Conservation (phyloP, 2,329 filamentous ascomycete genomes). For the Atkinsonella texensis region DNA sequence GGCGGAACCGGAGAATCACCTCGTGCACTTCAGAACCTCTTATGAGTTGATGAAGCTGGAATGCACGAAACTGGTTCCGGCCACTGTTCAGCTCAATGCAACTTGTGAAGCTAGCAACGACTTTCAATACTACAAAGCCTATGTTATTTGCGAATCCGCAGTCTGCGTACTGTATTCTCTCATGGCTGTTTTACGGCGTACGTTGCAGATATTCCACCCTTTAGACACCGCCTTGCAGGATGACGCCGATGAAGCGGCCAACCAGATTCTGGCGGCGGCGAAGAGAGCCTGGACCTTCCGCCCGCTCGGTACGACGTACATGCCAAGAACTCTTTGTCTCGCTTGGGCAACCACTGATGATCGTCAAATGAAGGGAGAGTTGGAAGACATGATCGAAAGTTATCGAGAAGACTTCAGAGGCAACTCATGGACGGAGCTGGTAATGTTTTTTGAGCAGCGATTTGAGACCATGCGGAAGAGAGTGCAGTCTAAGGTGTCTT, state of each 20-base stretch:
- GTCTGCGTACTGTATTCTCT: conserved; percentile 4
- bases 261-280: conserved; percentile 1
- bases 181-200: conserved; percentile 5
- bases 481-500: not conserved
- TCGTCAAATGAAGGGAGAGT: not conserved
- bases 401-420: conserved; percentile 6
- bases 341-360: conserved; percentile 5
- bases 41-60: conserved; percentile 6
- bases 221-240: not conserved
- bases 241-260: not conserved
- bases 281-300: conserved; percentile 6
- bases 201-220: conserved; percentile 4
- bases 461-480: conserved; percentile 1
- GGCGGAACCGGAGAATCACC: conserved; percentile 6
- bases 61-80: conserved; percentile 1
- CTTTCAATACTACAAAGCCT: conserved; percentile 4
- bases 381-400: conserved; percentile 4
- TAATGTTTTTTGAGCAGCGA: conserved; percentile 2
- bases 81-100: not conserved
- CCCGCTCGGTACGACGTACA: conserved; percentile 4
- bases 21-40: not conserved
- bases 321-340: conserved; percentile 6
- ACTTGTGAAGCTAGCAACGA: conserved; percentile 1
- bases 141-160: conserved; percentile 6
- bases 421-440: conserved; percentile 4